phyloP scores from a whole-genome alignment of 2,329 filamentous ascomycete species.

The Cercospora brassicicola region DNA sequence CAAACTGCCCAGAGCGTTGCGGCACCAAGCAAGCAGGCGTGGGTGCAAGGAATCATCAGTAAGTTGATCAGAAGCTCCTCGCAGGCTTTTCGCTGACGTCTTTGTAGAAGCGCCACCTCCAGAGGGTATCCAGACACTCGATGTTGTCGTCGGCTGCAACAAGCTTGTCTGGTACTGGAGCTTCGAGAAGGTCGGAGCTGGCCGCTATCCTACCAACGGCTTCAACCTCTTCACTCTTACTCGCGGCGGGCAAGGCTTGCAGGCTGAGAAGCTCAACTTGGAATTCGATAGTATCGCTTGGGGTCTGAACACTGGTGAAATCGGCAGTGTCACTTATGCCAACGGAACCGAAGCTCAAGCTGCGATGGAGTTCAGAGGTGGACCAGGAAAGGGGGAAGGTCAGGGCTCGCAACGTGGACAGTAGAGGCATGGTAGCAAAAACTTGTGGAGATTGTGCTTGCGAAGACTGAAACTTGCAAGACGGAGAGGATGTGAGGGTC shows the following conservation, averaged over 20 bases:
- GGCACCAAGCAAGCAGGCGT: constrained; percentile 15
- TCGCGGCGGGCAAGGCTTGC: background rate
- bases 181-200: constrained; percentile 17
- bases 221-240: constrained; percentile 22
- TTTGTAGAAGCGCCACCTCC: constrained; percentile 9
- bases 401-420: background rate
- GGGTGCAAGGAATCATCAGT: constrained; percentile 14
- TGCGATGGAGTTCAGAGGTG: background rate
- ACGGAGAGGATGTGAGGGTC: too few relatives aligned
- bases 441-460: background rate
- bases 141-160: constrained; percentile 19
- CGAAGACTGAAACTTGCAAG: too few relatives aligned
- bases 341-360: background rate
- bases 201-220: constrained; percentile 19
- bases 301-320: constrained; percentile 8
- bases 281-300: constrained; percentile 20
- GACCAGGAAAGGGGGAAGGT: background rate
- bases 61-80: background rate
- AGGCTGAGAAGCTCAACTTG: constrained; percentile 9
- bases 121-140: constrained; percentile 13
- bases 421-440: background rate
- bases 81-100: background rate
- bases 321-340: background rate
- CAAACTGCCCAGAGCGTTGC: constrained; percentile 3
- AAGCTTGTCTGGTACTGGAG: constrained; percentile 25